Conservation (phyloP, 805 yeast genomes). For the Kluyveromyces aestuarii region DNA sequence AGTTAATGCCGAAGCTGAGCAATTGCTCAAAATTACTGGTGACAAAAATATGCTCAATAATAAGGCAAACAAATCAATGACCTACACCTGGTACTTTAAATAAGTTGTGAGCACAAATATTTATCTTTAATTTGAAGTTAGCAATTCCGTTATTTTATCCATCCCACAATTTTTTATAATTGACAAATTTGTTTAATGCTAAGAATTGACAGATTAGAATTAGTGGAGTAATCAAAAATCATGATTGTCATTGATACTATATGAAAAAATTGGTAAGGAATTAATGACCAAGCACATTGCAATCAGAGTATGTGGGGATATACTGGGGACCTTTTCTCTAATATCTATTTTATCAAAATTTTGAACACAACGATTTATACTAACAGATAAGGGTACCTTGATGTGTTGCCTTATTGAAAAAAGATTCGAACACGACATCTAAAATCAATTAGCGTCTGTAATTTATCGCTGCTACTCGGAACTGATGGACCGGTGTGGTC, state of each 20-base stretch:
- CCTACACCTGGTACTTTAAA: no score
- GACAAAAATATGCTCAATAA: no score
- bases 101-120: neutral
- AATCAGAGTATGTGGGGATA: neutral
- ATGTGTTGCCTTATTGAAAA: neutral
- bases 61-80: no score
- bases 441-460: constrained; percentile 15
- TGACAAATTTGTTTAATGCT: neutral
- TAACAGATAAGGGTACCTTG: neutral
- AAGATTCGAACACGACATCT: constrained; percentile 21
- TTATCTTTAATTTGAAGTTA: neutral
- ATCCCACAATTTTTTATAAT: no score
- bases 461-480: constrained; percentile 8
- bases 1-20: no score
- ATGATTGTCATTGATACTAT: neutral
- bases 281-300: neutral
- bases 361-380: neutral
- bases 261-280: neutral
- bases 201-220: no score
- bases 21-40: no score
- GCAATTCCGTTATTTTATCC: no score
- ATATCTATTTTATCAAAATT: no score
- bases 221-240: no score
- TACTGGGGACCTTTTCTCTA: neutral
- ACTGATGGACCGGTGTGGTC: constrained; percentile 1